Conservation (phyloP, 257 asterid genomes). For the Plantago ovata region DNA sequence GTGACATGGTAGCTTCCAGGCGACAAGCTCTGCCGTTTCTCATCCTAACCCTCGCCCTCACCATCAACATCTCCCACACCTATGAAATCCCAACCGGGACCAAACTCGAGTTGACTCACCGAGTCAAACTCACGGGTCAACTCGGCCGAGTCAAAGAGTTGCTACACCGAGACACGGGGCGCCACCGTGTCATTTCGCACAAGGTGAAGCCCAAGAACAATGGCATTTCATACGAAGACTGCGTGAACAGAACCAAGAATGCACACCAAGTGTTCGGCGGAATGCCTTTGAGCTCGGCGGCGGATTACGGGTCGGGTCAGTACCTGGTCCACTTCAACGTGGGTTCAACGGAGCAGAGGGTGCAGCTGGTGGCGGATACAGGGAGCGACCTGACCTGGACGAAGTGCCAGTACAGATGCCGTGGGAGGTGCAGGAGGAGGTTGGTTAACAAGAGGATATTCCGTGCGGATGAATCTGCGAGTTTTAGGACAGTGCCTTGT, state of each 20-base stretch:
- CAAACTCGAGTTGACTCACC: conserved; percentile 31
- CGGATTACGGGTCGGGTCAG: conserved; percentile 52
- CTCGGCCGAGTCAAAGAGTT: conserved; percentile 23
- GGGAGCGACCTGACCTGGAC: conserved; percentile 67
- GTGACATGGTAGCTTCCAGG: conserved; percentile 20
- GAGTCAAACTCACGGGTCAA: conserved; percentile 14
- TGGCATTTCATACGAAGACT: conserved; percentile 23
- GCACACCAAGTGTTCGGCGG: conserved; percentile 21
- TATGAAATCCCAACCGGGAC: conserved; percentile 19
- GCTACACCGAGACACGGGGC: conserved; percentile 31
- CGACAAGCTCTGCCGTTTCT: conserved; percentile 1
- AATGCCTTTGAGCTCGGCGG: conserved; percentile 37
- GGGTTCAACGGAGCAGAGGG: conserved; percentile 45
- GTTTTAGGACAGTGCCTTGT: conserved; percentile 49
- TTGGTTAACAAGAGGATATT: conserved; percentile 25
- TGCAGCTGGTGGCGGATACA: conserved; percentile 48
- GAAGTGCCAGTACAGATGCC: conserved; percentile 40
- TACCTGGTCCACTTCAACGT: conserved; percentile 39
- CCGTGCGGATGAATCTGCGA: conserved; percentile 36
- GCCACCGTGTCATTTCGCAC: conserved; percentile 26
- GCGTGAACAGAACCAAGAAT: neutral
- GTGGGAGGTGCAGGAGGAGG: conserved; percentile 22
- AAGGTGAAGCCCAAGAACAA: conserved; percentile 8
- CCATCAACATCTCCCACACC: conserved; percentile 5
- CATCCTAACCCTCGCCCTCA: conserved; percentile 9